A percentile compares a stretch with the other conserved stretches of the same genome.
Evolutionary conservation across 805 yeast genomes (phyloP).

Genomic region (Tetrapisispora iriomotensis): DNA sequence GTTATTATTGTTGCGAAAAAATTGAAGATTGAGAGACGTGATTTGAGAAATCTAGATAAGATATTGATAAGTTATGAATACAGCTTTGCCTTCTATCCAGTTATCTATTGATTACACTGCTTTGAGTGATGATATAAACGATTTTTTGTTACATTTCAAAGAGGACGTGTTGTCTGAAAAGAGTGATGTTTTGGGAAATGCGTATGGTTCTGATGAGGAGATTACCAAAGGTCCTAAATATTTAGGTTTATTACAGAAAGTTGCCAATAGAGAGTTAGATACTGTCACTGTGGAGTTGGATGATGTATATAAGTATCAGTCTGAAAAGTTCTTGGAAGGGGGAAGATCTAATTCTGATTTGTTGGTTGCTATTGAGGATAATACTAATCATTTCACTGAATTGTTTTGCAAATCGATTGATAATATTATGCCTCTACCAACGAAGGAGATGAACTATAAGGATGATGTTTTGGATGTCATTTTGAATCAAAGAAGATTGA

Average conservation of each 20-base stretch:
- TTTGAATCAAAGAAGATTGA: constrained; percentile 75
- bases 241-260: constrained; percentile 57
- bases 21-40: background rate
- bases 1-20: background rate
- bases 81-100: constrained; percentile 52
- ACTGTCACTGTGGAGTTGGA: constrained; percentile 70
- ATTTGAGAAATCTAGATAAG: too few relatives aligned
- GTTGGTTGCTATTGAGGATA: constrained; percentile 41
- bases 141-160: constrained; percentile 60
- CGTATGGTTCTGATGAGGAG: constrained; percentile 20
- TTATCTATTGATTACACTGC: constrained; percentile 65
- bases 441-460: constrained; percentile 62
- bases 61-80: constrained; percentile 15
- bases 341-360: constrained; percentile 20
- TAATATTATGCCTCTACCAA: constrained; percentile 74
- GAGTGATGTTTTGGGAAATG: constrained; percentile 22
- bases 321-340: constrained; percentile 28
- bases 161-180: constrained; percentile 24
- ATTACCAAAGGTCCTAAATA: constrained; percentile 57
- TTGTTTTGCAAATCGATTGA: constrained; percentile 69
- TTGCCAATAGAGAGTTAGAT: constrained; percentile 74
- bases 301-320: constrained; percentile 67
- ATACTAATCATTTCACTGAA: constrained; percentile 73
- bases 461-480: constrained; percentile 93
- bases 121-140: constrained; percentile 46